Evolutionary conservation across 345 rosid species (phyloP), one percentile per base, ranked within the genome.

Genomic region (Citrus sp.): DNA sequence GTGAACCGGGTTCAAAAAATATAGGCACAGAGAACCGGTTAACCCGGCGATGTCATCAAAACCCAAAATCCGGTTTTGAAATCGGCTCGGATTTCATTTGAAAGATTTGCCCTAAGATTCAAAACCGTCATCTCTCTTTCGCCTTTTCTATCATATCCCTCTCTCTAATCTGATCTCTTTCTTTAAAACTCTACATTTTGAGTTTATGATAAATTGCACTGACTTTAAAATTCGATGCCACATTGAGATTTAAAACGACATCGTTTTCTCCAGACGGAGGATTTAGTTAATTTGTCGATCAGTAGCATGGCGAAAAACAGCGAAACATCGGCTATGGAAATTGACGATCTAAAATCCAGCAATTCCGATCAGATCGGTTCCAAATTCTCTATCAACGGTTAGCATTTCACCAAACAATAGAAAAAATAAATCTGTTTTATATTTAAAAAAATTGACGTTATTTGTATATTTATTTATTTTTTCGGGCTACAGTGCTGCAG

Each of bases 371-470:
- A 85, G 88, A 88, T 86, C 91, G 82, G 79, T 76, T 89, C 93
- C 3, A 89, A 82, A 76, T 95, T 87, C 87, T 92, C 98, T 38
- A 88, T 91, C 79, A 90, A 92, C 70, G 98, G 99, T 95, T 46
- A 18, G 78, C 62, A 75, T 75, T 63, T 75, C 70, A 12, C 61
- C 4, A 14, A 6, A 27, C 16, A 13, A 70, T 16, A 7, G 9
- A 46, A 46, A 46, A 46, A 46, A 7, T 56, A 16, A 21, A n/a
- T 1, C 58, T 54, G 58, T 32, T 74, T 24, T 66, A 28, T 32
- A 27, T 78, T 28, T 25, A 14, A 10, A 7, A 24, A n/a, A 42
- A 7, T 78, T 35, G 12, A 32, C 75, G n/a, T 24, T 56, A 61
- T 30, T 77, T 22, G 12, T 7, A 62, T 54, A 4, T 54, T 18